Base-by-base conservation (phyloP, 768 basidiomycete genomes). In the Gloeopeniophorella convolvens region DNA sequence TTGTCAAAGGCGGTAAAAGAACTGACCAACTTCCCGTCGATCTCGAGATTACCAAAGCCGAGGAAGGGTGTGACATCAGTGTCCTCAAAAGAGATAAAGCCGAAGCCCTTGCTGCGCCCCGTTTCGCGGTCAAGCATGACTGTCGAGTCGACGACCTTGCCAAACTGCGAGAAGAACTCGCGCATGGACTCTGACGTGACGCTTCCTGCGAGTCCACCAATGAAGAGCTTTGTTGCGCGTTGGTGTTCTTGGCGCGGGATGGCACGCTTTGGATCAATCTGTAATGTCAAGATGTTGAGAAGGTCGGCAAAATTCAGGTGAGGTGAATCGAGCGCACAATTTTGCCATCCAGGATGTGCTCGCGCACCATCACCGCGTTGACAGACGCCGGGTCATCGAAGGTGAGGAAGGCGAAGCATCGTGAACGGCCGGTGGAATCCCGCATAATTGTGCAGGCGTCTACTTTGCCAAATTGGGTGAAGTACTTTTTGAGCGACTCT, bases 211-310 rank as follows among this genome's bases (percentile, higher is more conserved):
- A 98, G 77, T 18, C 92, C 91, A 45, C 95, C 94, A 35, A 98
- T 93, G 65, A 98, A 98, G 45, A 97, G 73, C 63, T 97, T 95
- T 11, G 90, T 89, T 5, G 89, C 88, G 10, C 86, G 78, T 53
- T 89, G 86, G 60, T 95, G 93, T 55, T 97, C 95, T 64, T 92
- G 87, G 47, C 93, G 79, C 16, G 95, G 95, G 57, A 98, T 95
- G 4, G 95, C 95, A 50, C 94, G 82, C 70, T 98, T 98, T 13
- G 95, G 95, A 62, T 98, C 95, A 66, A 98, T 97, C 94, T 98
- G 63, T 30, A 24, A 42, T 27, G 57, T 42, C 30, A 24, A 47
- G 13, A 45, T 50, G 39, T 48, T 33, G 26, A 32, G 28, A n/a
- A 18, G 1, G 42, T 23, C 34, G 39, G 30, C 2, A 2, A 27